phyloP scores from a whole-genome alignment of 1,284 basidiomycete species.

The Gymnopus androsaceus region DNA sequence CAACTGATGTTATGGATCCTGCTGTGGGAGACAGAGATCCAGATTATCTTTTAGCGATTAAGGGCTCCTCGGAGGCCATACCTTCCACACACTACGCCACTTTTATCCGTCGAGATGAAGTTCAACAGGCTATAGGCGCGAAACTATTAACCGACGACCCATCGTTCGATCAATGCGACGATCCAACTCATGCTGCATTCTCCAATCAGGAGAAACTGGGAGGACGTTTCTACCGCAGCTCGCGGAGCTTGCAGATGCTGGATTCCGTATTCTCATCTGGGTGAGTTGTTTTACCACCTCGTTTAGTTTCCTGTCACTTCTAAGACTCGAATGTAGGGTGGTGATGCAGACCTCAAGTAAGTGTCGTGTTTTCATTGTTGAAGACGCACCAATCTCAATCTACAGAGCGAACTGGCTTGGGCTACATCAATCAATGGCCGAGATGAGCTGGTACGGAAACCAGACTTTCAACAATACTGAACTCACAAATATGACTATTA shows the following conservation, averaged over 20 bases:
- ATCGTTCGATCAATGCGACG: constrained; percentile 32
- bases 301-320: not conserved
- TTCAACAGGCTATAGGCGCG: constrained; percentile 33
- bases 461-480: constrained; percentile 34
- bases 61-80: constrained; percentile 25
- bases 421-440: constrained; percentile 36
- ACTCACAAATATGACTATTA: constrained; percentile 38
- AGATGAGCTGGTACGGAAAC: constrained; percentile 42
- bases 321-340: constrained; percentile 40
- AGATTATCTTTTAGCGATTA: constrained; percentile 37
- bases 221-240: constrained; percentile 36
- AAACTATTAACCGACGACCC: constrained; percentile 18
- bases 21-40: constrained; percentile 38
- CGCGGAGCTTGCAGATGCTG: constrained; percentile 33
- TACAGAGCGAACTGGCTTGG: constrained; percentile 40
- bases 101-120: constrained; percentile 29
- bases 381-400: not conserved
- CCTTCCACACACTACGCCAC: constrained; percentile 38
- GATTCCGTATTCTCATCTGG: constrained; percentile 19
- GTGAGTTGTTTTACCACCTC: not conserved
- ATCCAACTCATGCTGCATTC: constrained; percentile 16
- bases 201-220: constrained; percentile 29
- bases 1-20: constrained; percentile 33
- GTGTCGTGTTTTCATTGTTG: constrained; percentile 2
- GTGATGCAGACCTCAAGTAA: constrained; percentile 41